These are phyloP conservation scores for Anthracocystis walkeri DNA, from an alignment of 1,284 basidiomycete genomes.

Conservation along the genomic window DNA sequence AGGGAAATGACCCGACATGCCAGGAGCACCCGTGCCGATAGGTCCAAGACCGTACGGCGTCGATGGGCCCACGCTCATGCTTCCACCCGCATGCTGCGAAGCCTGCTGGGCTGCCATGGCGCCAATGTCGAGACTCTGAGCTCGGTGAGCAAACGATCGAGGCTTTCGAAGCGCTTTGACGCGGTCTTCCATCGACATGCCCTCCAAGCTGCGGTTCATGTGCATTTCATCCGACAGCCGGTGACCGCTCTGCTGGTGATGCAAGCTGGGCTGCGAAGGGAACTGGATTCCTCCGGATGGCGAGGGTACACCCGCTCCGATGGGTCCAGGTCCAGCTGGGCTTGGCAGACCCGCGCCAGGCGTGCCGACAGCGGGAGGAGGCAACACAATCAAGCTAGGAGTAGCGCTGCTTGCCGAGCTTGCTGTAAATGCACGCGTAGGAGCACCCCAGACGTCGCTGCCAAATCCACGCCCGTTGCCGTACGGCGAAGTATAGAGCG, in stretches of 20 bases:
- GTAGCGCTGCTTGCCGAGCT: slow-evolving; percentile 41
- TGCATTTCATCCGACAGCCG: slow-evolving; percentile 54
- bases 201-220: slow-evolving; percentile 44
- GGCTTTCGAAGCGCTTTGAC: slow-evolving; percentile 58
- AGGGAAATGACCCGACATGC: slow-evolving; percentile 37
- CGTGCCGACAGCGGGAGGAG: slow-evolving; percentile 34
- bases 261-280: slow-evolving; percentile 41
- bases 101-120: slow-evolving; percentile 58
- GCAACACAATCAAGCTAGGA: slow-evolving; percentile 43
- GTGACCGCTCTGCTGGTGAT: slow-evolving; percentile 39
- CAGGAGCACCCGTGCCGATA: slow-evolving; percentile 40
- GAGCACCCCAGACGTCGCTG: slow-evolving; percentile 66
- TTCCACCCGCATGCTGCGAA: slow-evolving; percentile 36
- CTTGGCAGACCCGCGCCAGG: slow-evolving; percentile 25
- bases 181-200: slow-evolving; percentile 56
- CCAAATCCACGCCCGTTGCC: slow-evolving; percentile 53
- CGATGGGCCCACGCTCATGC: slow-evolving; percentile 42
- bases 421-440: slow-evolving; percentile 46
- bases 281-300: slow-evolving; percentile 48
- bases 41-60: slow-evolving; percentile 51
- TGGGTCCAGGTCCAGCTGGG: slow-evolving; percentile 30
- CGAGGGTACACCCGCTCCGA: slow-evolving; percentile 14
- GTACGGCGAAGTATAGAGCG: slow-evolving; percentile 64
- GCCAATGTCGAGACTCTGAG: slow-evolving; percentile 64
- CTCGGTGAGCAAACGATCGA: slow-evolving; percentile 60